phyloP scores from a whole-genome alignment of 176 grass and related monocot species.

The Dendrocalamus sinicus region DNA sequence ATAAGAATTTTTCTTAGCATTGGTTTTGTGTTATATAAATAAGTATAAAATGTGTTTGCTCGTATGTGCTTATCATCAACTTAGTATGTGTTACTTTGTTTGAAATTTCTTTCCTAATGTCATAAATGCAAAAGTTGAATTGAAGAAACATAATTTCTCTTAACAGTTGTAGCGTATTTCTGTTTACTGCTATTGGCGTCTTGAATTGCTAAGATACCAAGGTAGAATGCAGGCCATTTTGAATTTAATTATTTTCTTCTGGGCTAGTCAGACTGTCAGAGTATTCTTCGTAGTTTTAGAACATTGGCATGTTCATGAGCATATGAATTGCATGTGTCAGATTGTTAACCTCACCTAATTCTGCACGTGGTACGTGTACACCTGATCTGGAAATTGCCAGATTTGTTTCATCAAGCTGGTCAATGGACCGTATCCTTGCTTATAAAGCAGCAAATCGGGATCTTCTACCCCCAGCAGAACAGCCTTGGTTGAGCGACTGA shows the following conservation, averaged over 20 bases:
- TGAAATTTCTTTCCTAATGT: not conserved
- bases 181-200: not conserved
- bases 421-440: not conserved
- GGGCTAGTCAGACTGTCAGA: not conserved
- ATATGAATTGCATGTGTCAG: not conserved
- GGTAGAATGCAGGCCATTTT: not conserved
- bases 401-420: constrained; percentile 3
- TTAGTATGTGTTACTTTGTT: not conserved
- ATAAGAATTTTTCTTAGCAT: not conserved
- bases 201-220: not conserved
- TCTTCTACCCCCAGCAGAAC: not conserved
- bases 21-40: not conserved
- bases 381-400: not conserved
- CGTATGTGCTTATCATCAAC: not conserved
- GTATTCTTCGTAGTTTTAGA: not conserved
- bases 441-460: not conserved
- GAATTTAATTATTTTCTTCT: not conserved
- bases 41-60: not conserved
- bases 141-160: not conserved
- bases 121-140: not conserved
- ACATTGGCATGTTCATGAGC: not conserved
- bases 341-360: not conserved
- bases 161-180: not conserved
- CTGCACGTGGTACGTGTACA: not conserved
- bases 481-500: not conserved